phyloP scores from a whole-genome alignment of 768 basidiomycete genomes.

The Mycena filopes region DNA sequence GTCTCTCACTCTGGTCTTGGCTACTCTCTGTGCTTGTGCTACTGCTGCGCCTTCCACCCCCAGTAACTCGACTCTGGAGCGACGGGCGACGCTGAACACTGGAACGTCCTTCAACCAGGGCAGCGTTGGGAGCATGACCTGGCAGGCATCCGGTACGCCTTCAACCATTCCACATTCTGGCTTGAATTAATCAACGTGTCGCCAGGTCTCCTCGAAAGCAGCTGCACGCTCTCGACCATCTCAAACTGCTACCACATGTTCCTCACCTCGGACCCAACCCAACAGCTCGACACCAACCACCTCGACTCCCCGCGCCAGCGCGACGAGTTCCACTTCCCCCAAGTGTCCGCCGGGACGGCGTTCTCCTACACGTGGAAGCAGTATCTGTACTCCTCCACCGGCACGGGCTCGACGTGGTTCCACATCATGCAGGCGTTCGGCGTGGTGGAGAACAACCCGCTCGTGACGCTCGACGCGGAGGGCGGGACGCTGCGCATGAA shows the following conservation, averaged over 20 bases:
- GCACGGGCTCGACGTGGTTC: slow-evolving; percentile 38
- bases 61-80: slow-evolving; percentile 7
- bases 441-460: slow-evolving; percentile 38
- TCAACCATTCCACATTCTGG: neutral
- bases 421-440: slow-evolving; percentile 38
- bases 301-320: slow-evolving; percentile 36
- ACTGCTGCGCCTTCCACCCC: slow-evolving; percentile 2
- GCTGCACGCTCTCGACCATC: slow-evolving; percentile 34
- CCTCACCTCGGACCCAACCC: slow-evolving; percentile 27
- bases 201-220: slow-evolving; percentile 28
- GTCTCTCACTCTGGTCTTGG: neutral
- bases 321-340: slow-evolving; percentile 36
- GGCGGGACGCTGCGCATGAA: slow-evolving; percentile 43
- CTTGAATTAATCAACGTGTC: neutral
- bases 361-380: slow-evolving; percentile 36
- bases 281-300: slow-evolving; percentile 33
- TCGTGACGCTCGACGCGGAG: slow-evolving; percentile 41
- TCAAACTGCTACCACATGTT: slow-evolving; percentile 34
- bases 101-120: slow-evolving; percentile 25
- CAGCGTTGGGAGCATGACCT: slow-evolving; percentile 24
- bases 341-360: slow-evolving; percentile 17
- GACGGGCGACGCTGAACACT: slow-evolving; percentile 18
- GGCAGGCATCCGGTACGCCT: slow-evolving; percentile 27
- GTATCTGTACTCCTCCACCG: slow-evolving; percentile 34
- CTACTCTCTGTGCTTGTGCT: neutral